Conservation (phyloP, 1,284 basidiomycete species). For the Ustilago bromivora region DNA sequence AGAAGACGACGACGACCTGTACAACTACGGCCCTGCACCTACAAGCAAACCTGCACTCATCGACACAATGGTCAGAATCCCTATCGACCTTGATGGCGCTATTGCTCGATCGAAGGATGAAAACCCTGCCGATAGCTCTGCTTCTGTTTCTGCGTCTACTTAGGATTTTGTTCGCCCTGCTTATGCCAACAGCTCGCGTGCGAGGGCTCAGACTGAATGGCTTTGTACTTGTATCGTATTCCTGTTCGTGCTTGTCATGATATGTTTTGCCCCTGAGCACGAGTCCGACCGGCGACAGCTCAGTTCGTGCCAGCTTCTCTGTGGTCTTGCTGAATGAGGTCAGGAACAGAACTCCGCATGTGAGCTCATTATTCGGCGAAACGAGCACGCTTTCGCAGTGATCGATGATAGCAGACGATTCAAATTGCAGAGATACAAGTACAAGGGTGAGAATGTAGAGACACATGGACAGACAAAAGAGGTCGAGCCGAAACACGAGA, state of each 20-base stretch:
- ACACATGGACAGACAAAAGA: background rate
- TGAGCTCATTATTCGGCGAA: too few species aligned
- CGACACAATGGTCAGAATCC: conserved; percentile 54
- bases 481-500: background rate
- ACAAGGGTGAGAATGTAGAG: conserved; percentile 5
- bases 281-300: too few species aligned
- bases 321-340: too few species aligned
- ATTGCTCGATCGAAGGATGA: conserved; percentile 33
- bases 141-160: conserved; percentile 11
- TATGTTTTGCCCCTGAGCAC: background rate
- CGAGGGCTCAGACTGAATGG: too few species aligned
- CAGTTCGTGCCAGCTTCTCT: too few species aligned
- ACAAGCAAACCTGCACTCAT: conserved; percentile 45
- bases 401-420: background rate
- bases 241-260: conserved; percentile 14
- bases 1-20: conserved; percentile 42
- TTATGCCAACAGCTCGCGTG: too few species aligned
- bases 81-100: conserved; percentile 49
- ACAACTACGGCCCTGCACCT: conserved; percentile 33
- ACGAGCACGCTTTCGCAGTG: background rate
- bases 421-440: conserved; percentile 14
- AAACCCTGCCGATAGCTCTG: conserved; percentile 15
- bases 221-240: conserved; percentile 30
- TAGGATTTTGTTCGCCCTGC: background rate
- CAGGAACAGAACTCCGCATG: too few species aligned